Evolutionary conservation across 1,284 basidiomycete genomes (phyloP).

Genomic region (Lentinus polychrous): DNA sequence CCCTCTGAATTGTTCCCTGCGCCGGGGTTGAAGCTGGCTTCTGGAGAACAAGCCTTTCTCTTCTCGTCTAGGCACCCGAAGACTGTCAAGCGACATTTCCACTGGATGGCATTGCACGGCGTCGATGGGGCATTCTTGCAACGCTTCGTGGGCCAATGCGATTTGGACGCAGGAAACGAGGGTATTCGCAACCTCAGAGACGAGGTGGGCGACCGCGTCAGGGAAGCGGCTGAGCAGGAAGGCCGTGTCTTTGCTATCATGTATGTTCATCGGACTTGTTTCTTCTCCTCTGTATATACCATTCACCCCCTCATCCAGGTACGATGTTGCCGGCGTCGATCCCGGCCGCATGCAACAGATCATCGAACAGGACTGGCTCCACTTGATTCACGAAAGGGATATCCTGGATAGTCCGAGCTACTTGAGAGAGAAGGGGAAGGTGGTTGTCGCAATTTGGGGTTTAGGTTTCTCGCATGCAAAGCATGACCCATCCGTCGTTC

Average conservation of each 20-base stretch:
- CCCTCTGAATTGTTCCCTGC: conserved; percentile 61
- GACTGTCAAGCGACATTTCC: conserved; percentile 70
- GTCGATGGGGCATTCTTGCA: conserved; percentile 75
- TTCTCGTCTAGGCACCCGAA: conserved; percentile 71
- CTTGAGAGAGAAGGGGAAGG: conserved; percentile 54
- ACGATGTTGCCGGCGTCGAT: conserved; percentile 65
- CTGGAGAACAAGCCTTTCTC: conserved; percentile 53
- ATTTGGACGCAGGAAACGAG: conserved; percentile 41
- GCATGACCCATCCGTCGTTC: conserved; percentile 56
- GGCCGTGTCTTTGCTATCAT: conserved; percentile 75
- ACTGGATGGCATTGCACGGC: conserved; percentile 75
- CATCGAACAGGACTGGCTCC: conserved; percentile 60
- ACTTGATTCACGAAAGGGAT: conserved; percentile 53
- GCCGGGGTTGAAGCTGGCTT: conserved; percentile 50
- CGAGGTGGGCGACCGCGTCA: conserved; percentile 62
- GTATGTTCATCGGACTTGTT: conserved; percentile 33
- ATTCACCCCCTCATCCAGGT: conserved; percentile 37
- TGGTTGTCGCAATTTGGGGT: conserved; percentile 68
- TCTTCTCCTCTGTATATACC: conserved; percentile 4
- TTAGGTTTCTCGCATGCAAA: conserved; percentile 58
- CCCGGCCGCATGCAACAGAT: conserved; percentile 51
- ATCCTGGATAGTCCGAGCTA: conserved; percentile 67
- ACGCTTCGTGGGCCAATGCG: conserved; percentile 61
- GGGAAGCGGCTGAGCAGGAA: conserved; percentile 67
- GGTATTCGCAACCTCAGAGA: conserved; percentile 57